Evolutionary conservation across 257 asterid genomes (phyloP), one percentile per base, ranked within the genome.

Genomic region (Orobanche coerulescens): DNA sequence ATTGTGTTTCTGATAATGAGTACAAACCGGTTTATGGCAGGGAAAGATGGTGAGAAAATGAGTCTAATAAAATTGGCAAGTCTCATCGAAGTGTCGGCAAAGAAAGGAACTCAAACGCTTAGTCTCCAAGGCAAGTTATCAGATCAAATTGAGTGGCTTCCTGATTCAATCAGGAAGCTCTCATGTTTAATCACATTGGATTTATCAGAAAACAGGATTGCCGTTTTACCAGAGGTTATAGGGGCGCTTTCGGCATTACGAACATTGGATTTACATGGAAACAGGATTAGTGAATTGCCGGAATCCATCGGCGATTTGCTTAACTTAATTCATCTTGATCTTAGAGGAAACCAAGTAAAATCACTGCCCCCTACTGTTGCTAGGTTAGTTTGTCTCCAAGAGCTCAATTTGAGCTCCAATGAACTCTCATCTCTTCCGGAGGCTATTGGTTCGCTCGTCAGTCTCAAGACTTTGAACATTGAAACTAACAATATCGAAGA

Each of bases 131-230:
- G 76, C 20, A 87, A 72, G 63, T 75, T 91, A 73, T 67, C 80
- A 5, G 97, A 91, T 18, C 97, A 87, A 52, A 69, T 87, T 8
- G 95, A 87, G 31, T 91, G 97, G 97, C 84, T 91, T 71, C 97
- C 97, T 12, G 97, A 91, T 83, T 87, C 96, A 4, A 70, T 91
- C 42, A 89, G 97, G 73, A 91, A 91, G 75, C 83, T 91, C 14
- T 73, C 91, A 6, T 73, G 79, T 66, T 76, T 87, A 82, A 73
- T 73, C 61, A 69, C 81, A 0, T 73, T 91, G 79, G 80, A 91
- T 79, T 68, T 91, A 44, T 88, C 97, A 0, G 94, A 85, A 67
- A 91, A 91, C 69, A 74, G 89, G 67, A 81, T 91, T 66, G 52
- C 71, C n/a, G 79, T 68, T 31, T 61, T 91, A 44, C 94, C 96